Evolutionary conservation across 306 rosid genomes (phyloP), one percentile per base, ranked within the genome.

Genomic region (Dalbergia cultrata): DNA sequence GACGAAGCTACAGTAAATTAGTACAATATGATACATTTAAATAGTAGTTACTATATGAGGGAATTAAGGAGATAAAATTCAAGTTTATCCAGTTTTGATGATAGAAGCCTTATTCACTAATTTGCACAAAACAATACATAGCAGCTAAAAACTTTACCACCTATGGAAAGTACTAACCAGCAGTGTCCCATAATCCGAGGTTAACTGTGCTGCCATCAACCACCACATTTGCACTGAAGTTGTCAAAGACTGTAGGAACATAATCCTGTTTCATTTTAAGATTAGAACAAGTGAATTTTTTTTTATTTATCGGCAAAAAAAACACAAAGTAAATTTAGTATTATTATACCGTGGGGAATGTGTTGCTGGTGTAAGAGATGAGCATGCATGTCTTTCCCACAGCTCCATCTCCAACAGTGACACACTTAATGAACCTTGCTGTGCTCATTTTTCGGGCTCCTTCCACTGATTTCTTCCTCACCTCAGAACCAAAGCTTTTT

Each of bases 341-440:
- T 62, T 66, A 19, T 37, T 77, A 22, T 88, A 94, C 98, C 64
- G 94, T 94, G 35, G 98, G 97, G 79, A 94, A 92, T 31, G 96
- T 89, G 73, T 92, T 94, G 95, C 98, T 91, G 43, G 97, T 93
- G 72, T 93, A 93, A 41, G 97, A 93, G 57, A 91, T 93, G 41
- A 94, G 97, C 98, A 92, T 90, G 77, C 98, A 94, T 1, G 98
- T 94, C 77, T 94, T 94, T 70, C 97, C 98, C 31, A 94, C 97
- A 49, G 97, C 98, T 70, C 97, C 97, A 83, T 94, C 98, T 14
- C 98, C 98, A 14, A 94, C 97, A 0, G 97, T 94, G 26, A 92
- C 97, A 81, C 97, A 94, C 87, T 94, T 94, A 82, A 94, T 94
- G 86, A 94, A 94, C 71, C 98, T 90, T 49, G 96, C 93, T 5